Evolutionary conservation across 306 rosid genomes (phyloP), one percentile per base, ranked within the genome.

Genomic region (Hylodesmum podocarpum): DNA sequence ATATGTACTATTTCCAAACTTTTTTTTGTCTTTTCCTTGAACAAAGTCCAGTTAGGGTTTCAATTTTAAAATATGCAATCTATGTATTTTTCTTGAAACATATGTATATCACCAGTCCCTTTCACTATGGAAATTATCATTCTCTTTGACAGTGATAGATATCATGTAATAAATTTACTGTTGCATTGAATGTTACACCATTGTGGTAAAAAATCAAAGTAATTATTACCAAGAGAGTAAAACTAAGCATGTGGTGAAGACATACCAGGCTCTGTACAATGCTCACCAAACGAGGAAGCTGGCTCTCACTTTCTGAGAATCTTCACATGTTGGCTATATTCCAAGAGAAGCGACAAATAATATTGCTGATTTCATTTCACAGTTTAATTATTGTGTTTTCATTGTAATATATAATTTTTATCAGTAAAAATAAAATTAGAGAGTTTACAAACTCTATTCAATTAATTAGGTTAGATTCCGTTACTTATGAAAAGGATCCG

Each of bases 241-340:
- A 81, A 57, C n/a, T 1, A 46, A 49, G 27, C 77, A 81, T 59
- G 61, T 73, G 76, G 85, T 67, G 29, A 80, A 79, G 81, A 3
- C n/a, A n/a, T n/a, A n/a, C 47, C 81, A 66, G 58, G 59, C 73
- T 80, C 72, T 73, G 81, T 69, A 43, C 78, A 58, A 27, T 41
- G 76, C 31, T 44, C 77, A 50, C 53, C 40, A 55, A 71, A 53
- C 63, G 72, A 75, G 73, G 85, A 81, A 78, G 88, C 80, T 82
- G 85, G 80, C 85, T 71, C 85, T 80, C 74, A 75, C 81, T 86
- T 62, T 81, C 81, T 75, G 53, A 73, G 89, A 91, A 84, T 85
- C 89, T 85, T 85, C 89, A 77, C 86, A 80, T 78, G 88, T 81
- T 73, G 87, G 76, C 88, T 80, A 86, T 78, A 81, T 85, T 84